These are phyloP conservation scores for Trichoderma afroharzianum DNA, from an alignment of 2,329 filamentous ascomycete species.

Conservation along the genomic window DNA sequence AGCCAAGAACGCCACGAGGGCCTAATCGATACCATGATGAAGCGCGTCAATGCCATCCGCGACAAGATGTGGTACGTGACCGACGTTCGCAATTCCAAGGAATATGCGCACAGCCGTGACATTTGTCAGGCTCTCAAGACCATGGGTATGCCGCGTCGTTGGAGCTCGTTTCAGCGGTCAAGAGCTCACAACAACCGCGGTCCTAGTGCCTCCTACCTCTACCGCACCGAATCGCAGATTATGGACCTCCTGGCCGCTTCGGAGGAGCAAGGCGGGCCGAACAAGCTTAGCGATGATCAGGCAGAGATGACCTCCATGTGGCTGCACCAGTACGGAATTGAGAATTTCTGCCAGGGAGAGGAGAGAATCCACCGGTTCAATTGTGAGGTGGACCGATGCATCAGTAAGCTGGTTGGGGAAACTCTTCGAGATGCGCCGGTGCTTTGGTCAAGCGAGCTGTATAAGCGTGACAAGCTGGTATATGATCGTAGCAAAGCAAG, in stretches of 20 bases:
- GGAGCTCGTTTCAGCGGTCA: slow-evolving; percentile 48
- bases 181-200: slow-evolving; percentile 47
- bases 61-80: slow-evolving; percentile 99
- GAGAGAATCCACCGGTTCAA: slow-evolving; percentile 93
- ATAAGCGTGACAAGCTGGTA: slow-evolving; percentile 67
- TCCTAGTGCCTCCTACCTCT: slow-evolving; percentile 60
- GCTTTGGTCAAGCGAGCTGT: slow-evolving; percentile 89
- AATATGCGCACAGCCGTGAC: slow-evolving; percentile 82
- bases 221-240: slow-evolving; percentile 78
- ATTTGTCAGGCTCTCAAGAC: slow-evolving; percentile 84
- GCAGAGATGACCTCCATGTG: slow-evolving; percentile 79
- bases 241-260: slow-evolving; percentile 82
- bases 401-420: slow-evolving; percentile 80
- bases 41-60: slow-evolving; percentile 68
- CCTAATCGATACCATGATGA: slow-evolving; percentile 71
- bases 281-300: slow-evolving; percentile 95
- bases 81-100: slow-evolving; percentile 84
- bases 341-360: slow-evolving; percentile 92
- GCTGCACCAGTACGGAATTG: slow-evolving; percentile 76
- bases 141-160: slow-evolving; percentile 69
- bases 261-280: slow-evolving; percentile 81
- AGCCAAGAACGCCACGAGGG: slow-evolving; percentile 75
- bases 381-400: slow-evolving; percentile 82
- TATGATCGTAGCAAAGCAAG: slow-evolving; percentile 47
- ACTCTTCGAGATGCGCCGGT: slow-evolving; percentile 81